Conservation (phyloP, 495 filamentous ascomycete genomes). For the Aspergillus biplanus region DNA sequence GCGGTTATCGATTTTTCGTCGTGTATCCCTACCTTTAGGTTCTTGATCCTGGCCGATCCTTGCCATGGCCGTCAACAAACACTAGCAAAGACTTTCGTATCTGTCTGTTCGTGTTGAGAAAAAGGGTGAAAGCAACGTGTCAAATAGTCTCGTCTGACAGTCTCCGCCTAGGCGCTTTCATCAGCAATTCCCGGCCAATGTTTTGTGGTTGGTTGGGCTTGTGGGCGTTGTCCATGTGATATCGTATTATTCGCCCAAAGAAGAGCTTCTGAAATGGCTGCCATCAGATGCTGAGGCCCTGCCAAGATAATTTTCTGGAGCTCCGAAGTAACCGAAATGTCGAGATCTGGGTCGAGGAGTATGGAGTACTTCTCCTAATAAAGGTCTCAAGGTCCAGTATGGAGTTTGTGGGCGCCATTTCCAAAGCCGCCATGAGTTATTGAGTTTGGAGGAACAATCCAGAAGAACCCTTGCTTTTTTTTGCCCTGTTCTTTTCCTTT, state of each 20-base stretch:
- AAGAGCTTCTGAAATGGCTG: not conserved
- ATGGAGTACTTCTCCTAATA: not conserved
- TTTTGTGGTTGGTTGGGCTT: constrained; percentile 18
- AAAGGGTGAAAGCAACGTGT: constrained; percentile 22
- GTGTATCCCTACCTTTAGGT: constrained; percentile 12
- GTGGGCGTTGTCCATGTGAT: constrained; percentile 20
- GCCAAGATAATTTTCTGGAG: not conserved
- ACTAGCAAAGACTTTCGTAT: constrained; percentile 15
- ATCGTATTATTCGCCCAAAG: constrained; percentile 20
- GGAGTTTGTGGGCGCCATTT: not conserved
- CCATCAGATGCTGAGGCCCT: not conserved
- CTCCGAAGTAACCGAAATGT: constrained; percentile 4
- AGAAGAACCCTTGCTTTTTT: constrained; percentile 16
- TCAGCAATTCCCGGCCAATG: constrained; percentile 14
- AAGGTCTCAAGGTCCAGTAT: too few species aligned
- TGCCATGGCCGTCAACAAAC: constrained; percentile 25
- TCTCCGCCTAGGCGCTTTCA: constrained; percentile 18
- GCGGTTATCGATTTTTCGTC: not conserved
- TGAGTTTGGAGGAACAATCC: constrained; percentile 20
- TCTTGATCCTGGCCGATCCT: constrained; percentile 31
- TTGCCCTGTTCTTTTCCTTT: not conserved
- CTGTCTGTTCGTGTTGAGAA: constrained; percentile 15
- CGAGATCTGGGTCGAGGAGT: not conserved
- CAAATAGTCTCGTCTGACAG: constrained; percentile 22
- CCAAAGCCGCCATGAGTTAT: not conserved